phyloP scores from a whole-genome alignment of 352 stramenopile genomes.

The Pythium vanterpoolii region DNA sequence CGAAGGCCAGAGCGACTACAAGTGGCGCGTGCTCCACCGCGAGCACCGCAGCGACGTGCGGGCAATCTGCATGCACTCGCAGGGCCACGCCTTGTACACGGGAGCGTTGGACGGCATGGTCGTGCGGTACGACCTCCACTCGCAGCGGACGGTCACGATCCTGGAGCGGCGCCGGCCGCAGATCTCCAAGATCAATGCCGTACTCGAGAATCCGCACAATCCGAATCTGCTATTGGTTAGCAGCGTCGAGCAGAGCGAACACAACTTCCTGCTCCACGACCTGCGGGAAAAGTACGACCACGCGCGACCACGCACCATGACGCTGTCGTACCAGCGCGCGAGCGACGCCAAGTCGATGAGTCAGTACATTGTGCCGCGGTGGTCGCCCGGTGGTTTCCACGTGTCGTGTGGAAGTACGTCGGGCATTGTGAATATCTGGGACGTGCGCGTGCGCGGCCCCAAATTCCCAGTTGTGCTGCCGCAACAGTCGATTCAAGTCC shows the following conservation, averaged over 20 bases:
- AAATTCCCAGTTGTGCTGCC: constrained; percentile 53
- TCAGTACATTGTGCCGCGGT: constrained; percentile 83
- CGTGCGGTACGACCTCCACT: constrained; percentile 69
- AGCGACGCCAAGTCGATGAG: constrained; percentile 64
- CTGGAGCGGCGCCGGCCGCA: constrained; percentile 72
- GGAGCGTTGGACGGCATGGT: constrained; percentile 70
- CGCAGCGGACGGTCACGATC: constrained; percentile 31
- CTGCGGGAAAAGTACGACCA: constrained; percentile 48
- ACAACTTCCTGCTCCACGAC: constrained; percentile 76
- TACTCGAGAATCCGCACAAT: constrained; percentile 83
- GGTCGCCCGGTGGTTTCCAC: constrained; percentile 51
- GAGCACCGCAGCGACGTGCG: constrained; percentile 78
- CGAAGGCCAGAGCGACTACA: constrained; percentile 45
- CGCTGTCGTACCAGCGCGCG: constrained; percentile 52
- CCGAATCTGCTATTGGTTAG: constrained; percentile 76
- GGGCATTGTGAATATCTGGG: constrained; percentile 55
- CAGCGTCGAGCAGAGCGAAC: constrained; percentile 54
- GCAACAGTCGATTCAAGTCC: constrained; percentile 69
- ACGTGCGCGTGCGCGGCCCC: constrained; percentile 64
- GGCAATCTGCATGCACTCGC: constrained; percentile 74
- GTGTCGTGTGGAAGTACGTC: constrained; percentile 38
- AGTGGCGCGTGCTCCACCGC: constrained; percentile 64
- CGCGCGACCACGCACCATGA: constrained; percentile 41
- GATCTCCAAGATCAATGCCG: constrained; percentile 83
- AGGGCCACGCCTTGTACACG: constrained; percentile 59